phyloP scores from a whole-genome alignment of 1,284 basidiomycete species.

The Sporisorium exsertum region DNA sequence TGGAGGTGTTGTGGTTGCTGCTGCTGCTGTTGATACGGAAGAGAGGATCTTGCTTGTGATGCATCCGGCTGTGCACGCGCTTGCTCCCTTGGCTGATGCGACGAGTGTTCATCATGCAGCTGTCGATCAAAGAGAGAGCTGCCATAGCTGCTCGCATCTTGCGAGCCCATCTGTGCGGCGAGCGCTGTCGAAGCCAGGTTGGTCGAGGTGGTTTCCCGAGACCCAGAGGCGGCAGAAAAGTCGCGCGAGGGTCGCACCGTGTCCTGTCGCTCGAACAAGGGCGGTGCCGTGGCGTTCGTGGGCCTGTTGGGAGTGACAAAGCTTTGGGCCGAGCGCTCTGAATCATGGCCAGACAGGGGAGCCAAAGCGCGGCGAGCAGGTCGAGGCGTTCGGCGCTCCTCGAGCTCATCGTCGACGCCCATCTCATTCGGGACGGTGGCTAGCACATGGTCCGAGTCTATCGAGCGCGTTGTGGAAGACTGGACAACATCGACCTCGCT shows the following conservation, averaged over 20 bases:
- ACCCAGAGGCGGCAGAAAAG: conserved; percentile 28
- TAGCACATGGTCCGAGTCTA: conserved; percentile 28
- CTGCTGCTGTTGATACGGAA: conserved; percentile 6
- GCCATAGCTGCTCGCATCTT: conserved; percentile 1
- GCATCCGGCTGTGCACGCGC: conserved; percentile 11
- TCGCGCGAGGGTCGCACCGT: conserved; percentile 44
- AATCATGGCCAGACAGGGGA: conserved; percentile 40
- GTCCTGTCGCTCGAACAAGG: conserved; percentile 46
- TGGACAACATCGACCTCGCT: conserved; percentile 41
- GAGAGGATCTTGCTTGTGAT: background rate
- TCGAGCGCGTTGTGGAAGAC: conserved; percentile 19
- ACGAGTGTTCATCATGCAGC: conserved; percentile 10
- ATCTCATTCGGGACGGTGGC: conserved; percentile 1
- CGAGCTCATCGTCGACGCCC: conserved; percentile 36
- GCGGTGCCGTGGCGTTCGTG: conserved; percentile 36
- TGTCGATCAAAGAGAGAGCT: conserved; percentile 25
- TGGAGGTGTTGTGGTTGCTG: conserved; percentile 12
- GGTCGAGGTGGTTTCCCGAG: conserved; percentile 30
- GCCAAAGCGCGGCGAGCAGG: conserved; percentile 52
- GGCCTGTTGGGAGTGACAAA: conserved; percentile 42
- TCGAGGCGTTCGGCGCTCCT: conserved; percentile 55
- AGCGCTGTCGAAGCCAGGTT: conserved; percentile 38
- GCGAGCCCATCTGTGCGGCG: conserved; percentile 41
- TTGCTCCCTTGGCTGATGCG: background rate
- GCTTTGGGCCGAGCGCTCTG: conserved; percentile 11